Conservation (phyloP, 1,139 yeast genomes). For the Blastobotrys raffinosifermentans region DNA sequence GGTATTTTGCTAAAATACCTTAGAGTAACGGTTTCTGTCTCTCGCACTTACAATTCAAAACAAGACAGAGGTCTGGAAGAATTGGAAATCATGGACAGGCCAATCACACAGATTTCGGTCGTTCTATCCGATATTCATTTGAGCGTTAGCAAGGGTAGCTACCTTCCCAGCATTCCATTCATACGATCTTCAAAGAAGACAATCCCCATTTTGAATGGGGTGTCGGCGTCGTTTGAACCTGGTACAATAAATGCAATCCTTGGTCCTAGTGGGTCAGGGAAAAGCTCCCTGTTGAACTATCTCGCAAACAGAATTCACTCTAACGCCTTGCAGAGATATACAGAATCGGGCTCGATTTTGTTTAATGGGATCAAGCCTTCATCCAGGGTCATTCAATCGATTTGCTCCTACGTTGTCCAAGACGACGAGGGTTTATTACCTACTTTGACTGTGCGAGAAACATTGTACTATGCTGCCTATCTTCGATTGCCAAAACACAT, state of each 20-base stretch:
- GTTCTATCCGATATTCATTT: constrained; percentile 18
- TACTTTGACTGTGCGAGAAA: constrained; percentile 69
- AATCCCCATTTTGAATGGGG: constrained; percentile 39
- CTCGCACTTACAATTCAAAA: constrained; percentile 26
- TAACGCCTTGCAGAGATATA: constrained; percentile 39
- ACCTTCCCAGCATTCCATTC: not conserved
- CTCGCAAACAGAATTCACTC: constrained; percentile 59
- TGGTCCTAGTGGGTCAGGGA: constrained; percentile 91
- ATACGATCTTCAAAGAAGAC: not conserved
- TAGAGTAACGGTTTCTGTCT: constrained; percentile 50
- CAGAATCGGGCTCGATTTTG: constrained; percentile 37
- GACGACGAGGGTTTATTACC: constrained; percentile 69
- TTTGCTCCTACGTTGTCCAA: constrained; percentile 74
- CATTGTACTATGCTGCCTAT: constrained; percentile 64
- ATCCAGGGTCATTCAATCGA: constrained; percentile 40
- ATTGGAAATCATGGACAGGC: constrained; percentile 3
- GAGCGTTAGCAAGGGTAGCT: constrained; percentile 13
- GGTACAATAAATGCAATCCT: constrained; percentile 72
- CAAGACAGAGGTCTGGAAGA: constrained; percentile 9
- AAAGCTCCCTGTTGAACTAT: constrained; percentile 64
- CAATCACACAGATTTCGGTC: constrained; percentile 14
- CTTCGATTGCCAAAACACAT: constrained; percentile 44
- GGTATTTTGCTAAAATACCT: constrained; percentile 38
- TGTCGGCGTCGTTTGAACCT: constrained; percentile 55
- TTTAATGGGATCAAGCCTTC: constrained; percentile 42